Conservation (phyloP, 2,329 filamentous ascomycete genomes). For the Chaetomium strumarium region DNA sequence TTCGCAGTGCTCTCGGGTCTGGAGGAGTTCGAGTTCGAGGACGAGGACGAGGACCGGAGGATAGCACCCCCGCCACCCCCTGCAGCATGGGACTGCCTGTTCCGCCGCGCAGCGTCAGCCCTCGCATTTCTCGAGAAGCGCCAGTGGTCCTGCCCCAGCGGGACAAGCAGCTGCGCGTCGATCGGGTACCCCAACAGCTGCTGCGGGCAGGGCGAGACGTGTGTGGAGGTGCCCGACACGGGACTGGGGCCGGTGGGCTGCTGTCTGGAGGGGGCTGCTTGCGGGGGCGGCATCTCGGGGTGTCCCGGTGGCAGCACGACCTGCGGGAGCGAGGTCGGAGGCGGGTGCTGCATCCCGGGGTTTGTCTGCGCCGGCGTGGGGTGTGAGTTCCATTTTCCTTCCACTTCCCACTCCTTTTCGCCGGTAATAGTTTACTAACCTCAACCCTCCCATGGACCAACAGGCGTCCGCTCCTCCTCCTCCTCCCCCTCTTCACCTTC, state of each 20-base stretch:
- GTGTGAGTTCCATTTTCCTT: conserved; percentile 45
- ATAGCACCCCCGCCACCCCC: not conserved
- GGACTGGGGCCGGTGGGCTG: conserved; percentile 66
- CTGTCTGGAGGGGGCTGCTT: conserved; percentile 60
- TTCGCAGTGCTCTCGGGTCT: conserved; percentile 43
- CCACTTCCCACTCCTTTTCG: conserved; percentile 6
- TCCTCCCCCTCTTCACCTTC: conserved; percentile 1
- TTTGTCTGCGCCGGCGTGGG: conserved; percentile 64
- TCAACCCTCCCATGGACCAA: not conserved
- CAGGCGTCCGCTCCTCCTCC: conserved; percentile 31
- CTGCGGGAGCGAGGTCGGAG: conserved; percentile 60
- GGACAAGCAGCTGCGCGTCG: conserved; percentile 57
- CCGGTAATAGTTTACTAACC: not conserved
- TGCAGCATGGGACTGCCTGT: conserved; percentile 26
- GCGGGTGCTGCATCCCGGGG: conserved; percentile 70
- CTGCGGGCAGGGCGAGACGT: conserved; percentile 60
- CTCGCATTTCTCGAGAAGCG: conserved; percentile 48
- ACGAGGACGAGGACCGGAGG: not conserved
- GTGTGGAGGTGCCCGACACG: conserved; percentile 57
- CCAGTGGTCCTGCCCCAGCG: conserved; percentile 59
- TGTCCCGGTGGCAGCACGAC: conserved; percentile 58
- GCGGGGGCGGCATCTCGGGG: conserved; percentile 55
- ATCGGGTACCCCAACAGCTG: conserved; percentile 67
- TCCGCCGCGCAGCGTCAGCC: conserved; percentile 41
- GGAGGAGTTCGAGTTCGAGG: conserved; percentile 13